Evolutionary conservation across 2,329 filamentous ascomycete species (phyloP).

Genomic region (Ilyonectria sp.): DNA sequence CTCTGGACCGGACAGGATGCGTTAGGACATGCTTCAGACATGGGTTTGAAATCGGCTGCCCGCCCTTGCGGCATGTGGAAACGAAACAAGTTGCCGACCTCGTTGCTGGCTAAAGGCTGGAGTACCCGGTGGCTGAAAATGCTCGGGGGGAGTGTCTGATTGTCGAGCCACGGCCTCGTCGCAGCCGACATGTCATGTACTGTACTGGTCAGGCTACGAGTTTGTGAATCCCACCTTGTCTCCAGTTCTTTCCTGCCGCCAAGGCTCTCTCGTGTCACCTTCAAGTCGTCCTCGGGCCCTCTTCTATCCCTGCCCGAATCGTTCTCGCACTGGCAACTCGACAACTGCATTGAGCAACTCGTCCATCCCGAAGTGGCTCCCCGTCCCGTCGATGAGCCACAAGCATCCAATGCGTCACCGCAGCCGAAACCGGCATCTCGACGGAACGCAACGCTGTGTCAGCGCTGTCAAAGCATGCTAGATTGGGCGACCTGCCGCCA

Average conservation of each 20-base stretch:
- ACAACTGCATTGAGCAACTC: constrained; percentile 20
- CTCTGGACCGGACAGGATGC: constrained; percentile 1
- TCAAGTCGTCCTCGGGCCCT: neutral
- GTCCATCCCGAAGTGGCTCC: constrained; percentile 19
- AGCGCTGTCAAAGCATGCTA: neutral
- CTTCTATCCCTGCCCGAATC: constrained; percentile 14
- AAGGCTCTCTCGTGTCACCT: constrained; percentile 1
- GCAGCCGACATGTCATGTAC: neutral
- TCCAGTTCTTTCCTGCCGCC: neutral
- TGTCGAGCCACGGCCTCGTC: neutral
- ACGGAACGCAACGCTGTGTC: neutral
- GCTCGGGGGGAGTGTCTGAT: neutral
- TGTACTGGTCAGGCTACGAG: neutral
- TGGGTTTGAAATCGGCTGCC: constrained; percentile 10
- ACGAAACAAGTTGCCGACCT: constrained; percentile 5
- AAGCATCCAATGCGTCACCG: neutral
- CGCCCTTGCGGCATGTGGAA: constrained; percentile 1
- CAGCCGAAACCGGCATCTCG: constrained; percentile 2
- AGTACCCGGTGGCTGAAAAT: neutral
- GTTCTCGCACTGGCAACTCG: constrained; percentile 7
- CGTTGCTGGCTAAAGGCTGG: neutral
- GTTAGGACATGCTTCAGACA: constrained; percentile 11
- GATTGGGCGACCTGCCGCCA: neutral
- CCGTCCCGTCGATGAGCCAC: neutral
- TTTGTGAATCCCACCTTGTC: neutral